phyloP scores from a whole-genome alignment of 1,284 basidiomycete genomes.

The Puccinia triticina region DNA sequence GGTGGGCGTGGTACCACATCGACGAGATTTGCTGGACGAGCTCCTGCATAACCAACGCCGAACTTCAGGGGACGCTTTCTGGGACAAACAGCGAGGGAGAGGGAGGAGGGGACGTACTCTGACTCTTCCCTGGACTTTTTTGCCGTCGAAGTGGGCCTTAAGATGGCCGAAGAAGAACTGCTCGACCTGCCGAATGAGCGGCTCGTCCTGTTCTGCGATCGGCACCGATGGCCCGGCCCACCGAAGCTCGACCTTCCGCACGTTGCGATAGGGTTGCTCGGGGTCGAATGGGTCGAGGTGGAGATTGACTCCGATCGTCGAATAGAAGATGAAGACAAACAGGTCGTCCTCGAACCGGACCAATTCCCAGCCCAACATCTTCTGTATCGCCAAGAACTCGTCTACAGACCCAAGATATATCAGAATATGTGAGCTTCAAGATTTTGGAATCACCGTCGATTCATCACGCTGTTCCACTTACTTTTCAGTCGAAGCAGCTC shows the following conservation, averaged over 20 bases:
- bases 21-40: constrained; percentile 43
- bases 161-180: constrained; percentile 46
- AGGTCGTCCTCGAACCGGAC: constrained; percentile 29
- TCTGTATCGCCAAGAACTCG: constrained; percentile 41
- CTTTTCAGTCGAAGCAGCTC: constrained; percentile 45
- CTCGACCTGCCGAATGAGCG: background rate
- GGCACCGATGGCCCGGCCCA: background rate
- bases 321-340: constrained; percentile 31
- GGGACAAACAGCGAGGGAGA: no score
- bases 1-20: constrained; percentile 39
- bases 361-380: constrained; percentile 47
- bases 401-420: constrained; percentile 20
- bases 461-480: background rate
- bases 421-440: background rate
- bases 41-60: constrained; percentile 37
- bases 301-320: constrained; percentile 14
- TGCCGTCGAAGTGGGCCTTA: constrained; percentile 10
- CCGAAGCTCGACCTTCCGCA: constrained; percentile 27
- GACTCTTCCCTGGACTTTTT: constrained; percentile 20
- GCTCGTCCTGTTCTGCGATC: background rate
- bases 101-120: background rate
- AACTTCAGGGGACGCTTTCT: no score
- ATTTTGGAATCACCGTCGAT: background rate
- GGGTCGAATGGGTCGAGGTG: constrained; percentile 19
- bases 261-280: background rate